Evolutionary conservation across 768 basidiomycete species (phyloP).

Genomic region (Leccinum variicolor): DNA sequence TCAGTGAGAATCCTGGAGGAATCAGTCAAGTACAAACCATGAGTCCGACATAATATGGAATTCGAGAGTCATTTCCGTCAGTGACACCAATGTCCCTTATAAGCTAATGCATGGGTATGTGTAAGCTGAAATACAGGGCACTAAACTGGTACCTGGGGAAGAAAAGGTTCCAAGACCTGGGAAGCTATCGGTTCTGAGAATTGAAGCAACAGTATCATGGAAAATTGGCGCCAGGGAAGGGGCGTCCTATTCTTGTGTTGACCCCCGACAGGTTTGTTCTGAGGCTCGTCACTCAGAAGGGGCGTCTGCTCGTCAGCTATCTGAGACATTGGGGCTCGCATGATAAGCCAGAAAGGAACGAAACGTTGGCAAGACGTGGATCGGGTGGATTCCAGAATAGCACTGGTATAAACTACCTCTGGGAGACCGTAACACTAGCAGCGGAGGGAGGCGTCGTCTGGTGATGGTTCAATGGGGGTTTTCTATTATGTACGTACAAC

Average conservation of each 20-base stretch:
- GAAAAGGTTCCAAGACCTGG: slow-evolving; percentile 72
- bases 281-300: too few relatives aligned
- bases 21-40: slow-evolving; percentile 33
- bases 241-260: slow-evolving; percentile 39
- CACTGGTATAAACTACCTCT: too few relatives aligned
- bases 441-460: too few relatives aligned
- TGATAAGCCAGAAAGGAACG: too few relatives aligned
- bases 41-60: slow-evolving; percentile 48
- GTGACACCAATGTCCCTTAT: slow-evolving; percentile 35
- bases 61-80: slow-evolving; percentile 41
- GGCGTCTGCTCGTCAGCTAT: too few relatives aligned
- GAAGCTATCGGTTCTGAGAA: slow-evolving; percentile 72
- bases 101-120: slow-evolving; percentile 11
- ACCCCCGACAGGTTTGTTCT: too few relatives aligned
- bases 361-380: too few relatives aligned
- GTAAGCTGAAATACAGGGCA: not conserved
- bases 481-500: too few relatives aligned
- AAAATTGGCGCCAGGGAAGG: slow-evolving; percentile 67
- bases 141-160: slow-evolving; percentile 46
- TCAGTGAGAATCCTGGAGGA: not conserved
- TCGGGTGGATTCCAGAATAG: too few relatives aligned
- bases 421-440: too few relatives aligned
- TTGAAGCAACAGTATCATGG: slow-evolving; percentile 65
- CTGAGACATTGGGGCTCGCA: too few relatives aligned
- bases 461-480: too few relatives aligned